Percentiles rank a stretch among this genome's conserved stretches.
phyloP scores from a whole-genome alignment of 768 basidiomycete genomes.

The Russula sp. region DNA sequence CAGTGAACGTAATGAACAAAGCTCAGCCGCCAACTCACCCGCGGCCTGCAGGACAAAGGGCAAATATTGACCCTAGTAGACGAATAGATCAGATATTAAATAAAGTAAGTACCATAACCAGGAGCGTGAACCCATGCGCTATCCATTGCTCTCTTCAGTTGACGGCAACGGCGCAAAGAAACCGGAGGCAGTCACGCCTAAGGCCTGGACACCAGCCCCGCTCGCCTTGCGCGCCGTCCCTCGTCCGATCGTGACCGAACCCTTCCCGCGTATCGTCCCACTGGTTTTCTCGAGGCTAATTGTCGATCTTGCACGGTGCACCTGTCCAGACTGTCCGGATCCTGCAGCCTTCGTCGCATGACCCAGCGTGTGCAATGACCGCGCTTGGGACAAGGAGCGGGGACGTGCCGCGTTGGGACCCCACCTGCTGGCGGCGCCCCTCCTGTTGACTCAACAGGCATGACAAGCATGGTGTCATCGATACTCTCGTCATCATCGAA shows the following conservation, averaged over 20 bases:
- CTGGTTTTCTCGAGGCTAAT: conserved; percentile 60
- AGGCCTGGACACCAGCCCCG: conserved; percentile 73
- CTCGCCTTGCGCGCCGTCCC: conserved; percentile 59
- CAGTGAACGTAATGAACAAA: too few species aligned
- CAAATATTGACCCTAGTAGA: conserved; percentile 1
- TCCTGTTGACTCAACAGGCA: conserved; percentile 56
- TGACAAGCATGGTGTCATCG: conserved; percentile 71
- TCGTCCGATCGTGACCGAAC: conserved; percentile 64
- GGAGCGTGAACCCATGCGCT: background rate
- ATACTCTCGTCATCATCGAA: conserved; percentile 67
- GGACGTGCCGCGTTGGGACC: conserved; percentile 37
- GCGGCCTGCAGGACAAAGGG: too few species aligned
- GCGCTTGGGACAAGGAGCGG: conserved; percentile 37
- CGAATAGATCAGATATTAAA: background rate
- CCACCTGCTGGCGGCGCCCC: conserved; percentile 43
- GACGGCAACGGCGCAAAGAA: conserved; percentile 54
- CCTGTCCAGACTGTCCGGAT: conserved; percentile 38
- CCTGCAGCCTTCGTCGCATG: conserved; percentile 34
- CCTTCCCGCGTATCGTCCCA: conserved; percentile 39
- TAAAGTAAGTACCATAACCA: background rate
- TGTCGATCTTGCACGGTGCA: conserved; percentile 52
- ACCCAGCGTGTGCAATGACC: conserved; percentile 40
- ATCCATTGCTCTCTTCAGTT: conserved; percentile 9
- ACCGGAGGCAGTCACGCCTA: conserved; percentile 71
- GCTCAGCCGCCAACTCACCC: too few species aligned